A percentile compares a stretch with the other conserved stretches of the same genome.
phyloP scores from a whole-genome alignment of 768 basidiomycete species.

The Tulasnella sp. region DNA sequence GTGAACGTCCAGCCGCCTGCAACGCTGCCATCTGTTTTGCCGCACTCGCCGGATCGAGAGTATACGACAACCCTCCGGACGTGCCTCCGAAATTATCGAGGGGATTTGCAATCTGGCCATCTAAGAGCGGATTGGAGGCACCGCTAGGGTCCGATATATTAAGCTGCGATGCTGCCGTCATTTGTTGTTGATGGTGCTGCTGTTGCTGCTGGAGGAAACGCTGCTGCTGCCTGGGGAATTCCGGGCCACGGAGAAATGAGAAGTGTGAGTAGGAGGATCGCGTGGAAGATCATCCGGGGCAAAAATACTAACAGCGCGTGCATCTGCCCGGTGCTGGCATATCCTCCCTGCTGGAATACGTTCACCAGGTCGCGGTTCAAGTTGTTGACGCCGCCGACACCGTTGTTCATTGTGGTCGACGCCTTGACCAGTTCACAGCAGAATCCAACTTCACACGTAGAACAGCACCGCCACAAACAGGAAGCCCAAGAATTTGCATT shows the following conservation, averaged over 20 bases:
- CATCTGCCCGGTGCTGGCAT: slow-evolving; percentile 1
- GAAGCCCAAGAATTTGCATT: neutral
- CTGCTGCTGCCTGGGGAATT: slow-evolving; percentile 9
- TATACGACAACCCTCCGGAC: slow-evolving; percentile 21
- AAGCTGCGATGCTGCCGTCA: slow-evolving; percentile 11
- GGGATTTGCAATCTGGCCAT: slow-evolving; percentile 1
- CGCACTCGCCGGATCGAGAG: slow-evolving; percentile 58
- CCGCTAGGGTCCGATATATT: neutral
- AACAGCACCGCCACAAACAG: slow-evolving; percentile 5
- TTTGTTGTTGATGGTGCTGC: slow-evolving; percentile 1
- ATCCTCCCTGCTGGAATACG: slow-evolving; percentile 2
- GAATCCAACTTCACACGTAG: slow-evolving; percentile 8
- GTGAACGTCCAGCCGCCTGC: slow-evolving; percentile 58
- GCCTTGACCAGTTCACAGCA: slow-evolving; percentile 11
- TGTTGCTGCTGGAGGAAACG: slow-evolving; percentile 3
- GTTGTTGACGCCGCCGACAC: neutral
- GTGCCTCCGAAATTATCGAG: slow-evolving; percentile 21
- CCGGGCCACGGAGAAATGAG: slow-evolving; percentile 3
- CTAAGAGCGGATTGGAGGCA: slow-evolving; percentile 1
- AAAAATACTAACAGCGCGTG: slow-evolving; percentile 8
- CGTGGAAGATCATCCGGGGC: neutral
- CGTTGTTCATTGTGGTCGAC: slow-evolving; percentile 14
- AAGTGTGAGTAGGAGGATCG: slow-evolving; percentile 4
- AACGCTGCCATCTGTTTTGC: slow-evolving; percentile 82
- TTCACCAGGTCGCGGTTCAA: slow-evolving; percentile 11